Conservation (phyloP, 495 filamentous ascomycete genomes). For the Halenospora varia region DNA sequence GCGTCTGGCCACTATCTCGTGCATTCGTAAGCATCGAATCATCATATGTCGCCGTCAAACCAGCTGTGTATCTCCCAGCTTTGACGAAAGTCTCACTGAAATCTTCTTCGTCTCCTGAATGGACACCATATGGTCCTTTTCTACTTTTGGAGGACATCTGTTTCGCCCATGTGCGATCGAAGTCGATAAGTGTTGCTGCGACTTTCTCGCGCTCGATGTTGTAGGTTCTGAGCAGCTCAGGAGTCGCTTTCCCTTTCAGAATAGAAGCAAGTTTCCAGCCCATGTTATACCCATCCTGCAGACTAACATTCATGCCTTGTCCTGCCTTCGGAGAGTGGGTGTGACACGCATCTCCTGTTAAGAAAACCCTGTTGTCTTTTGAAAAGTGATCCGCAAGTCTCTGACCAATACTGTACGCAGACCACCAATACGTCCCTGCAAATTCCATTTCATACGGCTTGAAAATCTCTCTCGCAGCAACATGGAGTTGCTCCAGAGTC, state of each 20-base stretch:
- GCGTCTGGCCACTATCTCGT: conserved; percentile 20
- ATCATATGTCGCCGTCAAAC: conserved; percentile 54
- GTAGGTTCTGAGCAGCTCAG: conserved; percentile 30
- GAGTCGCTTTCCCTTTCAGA: conserved; percentile 25
- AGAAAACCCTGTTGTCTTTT: conserved; percentile 30
- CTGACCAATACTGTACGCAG: conserved; percentile 37
- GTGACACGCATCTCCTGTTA: conserved; percentile 42
- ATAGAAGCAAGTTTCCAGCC: conserved; percentile 43
- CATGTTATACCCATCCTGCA: conserved; percentile 45
- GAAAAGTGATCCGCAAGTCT: conserved; percentile 28
- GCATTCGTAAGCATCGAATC: conserved; percentile 42
- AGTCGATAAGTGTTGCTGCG: conserved; percentile 67
- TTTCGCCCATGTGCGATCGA: conserved; percentile 63
- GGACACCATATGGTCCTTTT: conserved; percentile 17
- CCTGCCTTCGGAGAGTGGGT: conserved; percentile 44
- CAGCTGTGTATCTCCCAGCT: conserved; percentile 60
- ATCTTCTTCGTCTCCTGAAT: not conserved
- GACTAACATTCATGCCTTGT: conserved; percentile 43
- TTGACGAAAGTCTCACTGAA: conserved; percentile 52
- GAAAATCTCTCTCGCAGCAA: conserved; percentile 37
- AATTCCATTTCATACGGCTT: conserved; percentile 44
- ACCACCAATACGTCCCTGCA: conserved; percentile 28
- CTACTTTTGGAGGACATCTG: conserved; percentile 47
- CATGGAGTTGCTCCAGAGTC: conserved; percentile 37
- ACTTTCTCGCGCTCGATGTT: conserved; percentile 47